Conservation (phyloP, 495 filamentous ascomycete species). For the Niebla homalea region DNA sequence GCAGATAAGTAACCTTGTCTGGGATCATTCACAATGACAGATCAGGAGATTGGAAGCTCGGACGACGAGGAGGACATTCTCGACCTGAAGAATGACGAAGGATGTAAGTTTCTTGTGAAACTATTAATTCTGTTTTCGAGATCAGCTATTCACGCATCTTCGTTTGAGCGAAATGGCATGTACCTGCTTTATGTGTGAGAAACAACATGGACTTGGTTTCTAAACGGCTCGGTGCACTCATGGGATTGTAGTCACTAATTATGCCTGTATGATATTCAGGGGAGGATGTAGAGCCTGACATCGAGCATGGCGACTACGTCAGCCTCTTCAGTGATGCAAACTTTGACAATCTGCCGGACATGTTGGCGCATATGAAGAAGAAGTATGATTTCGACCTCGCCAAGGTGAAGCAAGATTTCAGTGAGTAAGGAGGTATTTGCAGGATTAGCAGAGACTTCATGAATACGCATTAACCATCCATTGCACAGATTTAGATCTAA, state of each 20-base stretch:
- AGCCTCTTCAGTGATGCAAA: constrained; percentile 58
- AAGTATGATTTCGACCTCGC: constrained; percentile 65
- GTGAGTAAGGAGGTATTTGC: constrained; percentile 26
- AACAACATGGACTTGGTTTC: too few species aligned
- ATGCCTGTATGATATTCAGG: constrained; percentile 15
- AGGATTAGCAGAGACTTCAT: not conserved
- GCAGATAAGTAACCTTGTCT: too few species aligned
- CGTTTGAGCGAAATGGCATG: too few species aligned
- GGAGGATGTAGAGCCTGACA: constrained; percentile 65
- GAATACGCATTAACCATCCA: not conserved
- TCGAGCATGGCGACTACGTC: constrained; percentile 49
- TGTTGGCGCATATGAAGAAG: constrained; percentile 61
- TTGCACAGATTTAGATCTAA: constrained; percentile 59
- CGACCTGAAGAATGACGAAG: constrained; percentile 41
- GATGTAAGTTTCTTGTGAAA: constrained; percentile 23
- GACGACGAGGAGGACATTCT: constrained; percentile 33
- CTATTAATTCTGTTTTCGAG: too few species aligned
- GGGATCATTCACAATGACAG: not conserved
- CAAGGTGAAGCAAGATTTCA: constrained; percentile 45
- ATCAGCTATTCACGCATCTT: too few species aligned
- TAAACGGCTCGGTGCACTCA: too few species aligned
- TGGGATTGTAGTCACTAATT: too few species aligned
- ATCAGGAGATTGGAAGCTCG: constrained; percentile 15
- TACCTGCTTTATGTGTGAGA: too few species aligned
- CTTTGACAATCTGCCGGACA: constrained; percentile 48